Conservation (phyloP, 257 asterid species). For the Forsythia suspensa region DNA sequence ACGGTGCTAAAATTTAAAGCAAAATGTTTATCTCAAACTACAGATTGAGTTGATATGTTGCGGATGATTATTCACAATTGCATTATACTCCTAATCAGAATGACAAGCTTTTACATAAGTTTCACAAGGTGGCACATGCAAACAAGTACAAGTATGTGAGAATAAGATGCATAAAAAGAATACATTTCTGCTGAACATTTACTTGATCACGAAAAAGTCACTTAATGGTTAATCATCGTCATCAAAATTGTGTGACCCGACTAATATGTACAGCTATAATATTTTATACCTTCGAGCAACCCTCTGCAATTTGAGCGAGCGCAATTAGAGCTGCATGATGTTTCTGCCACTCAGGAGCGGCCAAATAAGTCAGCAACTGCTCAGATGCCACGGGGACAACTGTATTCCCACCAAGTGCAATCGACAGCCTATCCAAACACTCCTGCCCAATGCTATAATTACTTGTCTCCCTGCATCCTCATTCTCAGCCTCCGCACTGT, state of each 20-base stretch:
- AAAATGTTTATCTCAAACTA: not conserved
- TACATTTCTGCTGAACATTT: not conserved
- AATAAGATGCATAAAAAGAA: conserved; percentile 2
- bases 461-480: conserved; percentile 96
- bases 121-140: not conserved
- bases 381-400: conserved; percentile 96
- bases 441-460: conserved; percentile 94
- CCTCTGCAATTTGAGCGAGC: conserved; percentile 98
- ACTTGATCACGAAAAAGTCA: not conserved
- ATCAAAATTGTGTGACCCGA: conserved; percentile 3
- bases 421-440: conserved; percentile 86
- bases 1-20: not conserved
- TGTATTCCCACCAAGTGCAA: conserved; percentile 87
- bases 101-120: not conserved
- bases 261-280: not conserved
- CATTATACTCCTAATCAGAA: not conserved
- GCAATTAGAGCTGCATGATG: conserved; percentile 94
- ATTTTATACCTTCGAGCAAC: conserved; percentile 78
- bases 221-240: not conserved
- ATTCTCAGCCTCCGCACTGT: conserved; percentile 75
- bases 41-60: not conserved
- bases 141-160: not conserved
- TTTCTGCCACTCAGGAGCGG: conserved; percentile 94
- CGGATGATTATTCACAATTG: not conserved
- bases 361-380: conserved; percentile 71